Conservation (phyloP, 2,329 filamentous ascomycete species). For the Xylaria sp. region DNA sequence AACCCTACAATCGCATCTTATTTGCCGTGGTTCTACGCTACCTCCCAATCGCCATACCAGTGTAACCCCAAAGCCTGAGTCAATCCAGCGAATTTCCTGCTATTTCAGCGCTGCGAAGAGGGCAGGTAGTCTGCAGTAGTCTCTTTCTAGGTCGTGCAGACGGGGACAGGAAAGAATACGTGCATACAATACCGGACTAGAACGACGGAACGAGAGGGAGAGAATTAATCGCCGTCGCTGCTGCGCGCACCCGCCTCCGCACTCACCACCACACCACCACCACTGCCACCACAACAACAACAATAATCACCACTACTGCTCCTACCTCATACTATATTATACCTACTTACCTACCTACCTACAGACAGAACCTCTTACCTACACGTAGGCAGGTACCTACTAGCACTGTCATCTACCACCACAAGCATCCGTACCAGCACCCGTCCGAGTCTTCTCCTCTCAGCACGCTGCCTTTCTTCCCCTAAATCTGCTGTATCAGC, state of each 20-base stretch:
- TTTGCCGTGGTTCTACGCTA: conserved; percentile 18
- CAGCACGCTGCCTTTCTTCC: conserved; percentile 20
- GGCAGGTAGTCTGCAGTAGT: background rate
- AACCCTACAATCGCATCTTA: conserved; percentile 21
- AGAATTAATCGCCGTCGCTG: conserved; percentile 11
- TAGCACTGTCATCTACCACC: conserved; percentile 2
- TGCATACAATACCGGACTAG: background rate
- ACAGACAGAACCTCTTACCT: background rate
- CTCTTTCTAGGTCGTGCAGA: conserved; percentile 1
- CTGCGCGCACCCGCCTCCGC: conserved; percentile 6
- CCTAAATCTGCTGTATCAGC: conserved; percentile 31
- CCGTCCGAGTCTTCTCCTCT: conserved; percentile 20
- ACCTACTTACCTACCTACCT: background rate
- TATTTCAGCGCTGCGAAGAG: background rate
- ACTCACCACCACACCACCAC: conserved; percentile 2
- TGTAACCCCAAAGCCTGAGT: conserved; percentile 34
- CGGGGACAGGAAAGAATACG: background rate
- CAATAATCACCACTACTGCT: too few species aligned
- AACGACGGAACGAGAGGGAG: background rate
- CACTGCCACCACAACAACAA: background rate
- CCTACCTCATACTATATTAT: background rate
- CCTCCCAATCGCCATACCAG: conserved; percentile 17
- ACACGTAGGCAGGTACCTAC: background rate
- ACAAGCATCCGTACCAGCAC: conserved; percentile 6
- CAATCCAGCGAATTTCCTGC: background rate